These are phyloP conservation scores for Xylariales sp. DNA, from an alignment of 2,329 filamentous ascomycete species.

Conservation along the genomic window DNA sequence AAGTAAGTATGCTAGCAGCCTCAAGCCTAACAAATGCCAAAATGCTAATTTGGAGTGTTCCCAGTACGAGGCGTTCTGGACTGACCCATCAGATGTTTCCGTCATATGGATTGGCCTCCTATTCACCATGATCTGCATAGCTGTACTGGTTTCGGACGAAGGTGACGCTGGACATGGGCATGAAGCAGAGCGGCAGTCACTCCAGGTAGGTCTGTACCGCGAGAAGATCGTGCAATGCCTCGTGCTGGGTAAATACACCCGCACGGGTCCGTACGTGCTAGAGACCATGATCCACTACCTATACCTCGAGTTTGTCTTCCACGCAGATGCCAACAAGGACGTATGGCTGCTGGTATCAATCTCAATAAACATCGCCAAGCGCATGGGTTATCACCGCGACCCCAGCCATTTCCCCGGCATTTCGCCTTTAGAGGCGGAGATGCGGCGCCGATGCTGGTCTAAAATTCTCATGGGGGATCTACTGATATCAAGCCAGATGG, in stretches of 20 bases:
- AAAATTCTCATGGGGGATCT: background rate
- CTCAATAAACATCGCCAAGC: too few relatives aligned
- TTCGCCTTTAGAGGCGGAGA: too few relatives aligned
- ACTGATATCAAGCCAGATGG: background rate
- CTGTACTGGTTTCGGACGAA: background rate
- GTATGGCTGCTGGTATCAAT: too few relatives aligned
- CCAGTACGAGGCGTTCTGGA: background rate
- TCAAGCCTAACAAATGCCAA: background rate
- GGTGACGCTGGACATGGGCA: background rate
- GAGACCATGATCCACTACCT: too few relatives aligned
- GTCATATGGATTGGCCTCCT: background rate
- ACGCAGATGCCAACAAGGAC: too few relatives aligned
- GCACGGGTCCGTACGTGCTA: too few relatives aligned
- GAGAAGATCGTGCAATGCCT: too few relatives aligned
- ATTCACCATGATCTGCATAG: background rate
- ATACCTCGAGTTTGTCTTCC: too few relatives aligned
- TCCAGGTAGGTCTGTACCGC: background rate
- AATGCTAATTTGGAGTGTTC: background rate
- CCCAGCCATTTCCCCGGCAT: too few relatives aligned
- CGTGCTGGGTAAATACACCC: too few relatives aligned
- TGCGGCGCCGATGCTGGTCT: background rate
- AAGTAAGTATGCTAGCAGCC: background rate
- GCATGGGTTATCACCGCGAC: too few relatives aligned
- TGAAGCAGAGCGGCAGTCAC: background rate
- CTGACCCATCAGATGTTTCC: background rate